Evolutionary conservation across 768 basidiomycete species (phyloP).

Genomic region (Hericium coralloides): DNA sequence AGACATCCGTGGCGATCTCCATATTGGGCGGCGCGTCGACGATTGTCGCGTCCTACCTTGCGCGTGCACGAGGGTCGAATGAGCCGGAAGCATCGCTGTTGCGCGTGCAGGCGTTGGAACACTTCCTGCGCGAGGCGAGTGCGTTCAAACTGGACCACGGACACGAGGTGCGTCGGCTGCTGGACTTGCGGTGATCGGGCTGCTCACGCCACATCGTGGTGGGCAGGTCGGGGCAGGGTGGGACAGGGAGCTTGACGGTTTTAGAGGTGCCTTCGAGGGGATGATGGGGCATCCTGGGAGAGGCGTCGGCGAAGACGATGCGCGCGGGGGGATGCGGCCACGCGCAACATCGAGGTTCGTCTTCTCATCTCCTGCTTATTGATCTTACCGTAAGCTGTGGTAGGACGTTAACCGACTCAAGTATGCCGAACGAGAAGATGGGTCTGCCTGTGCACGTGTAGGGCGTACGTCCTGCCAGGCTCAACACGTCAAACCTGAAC

Average conservation of each 20-base stretch:
- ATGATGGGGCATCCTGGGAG: slow-evolving; percentile 32
- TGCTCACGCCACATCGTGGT: neutral
- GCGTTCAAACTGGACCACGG: slow-evolving; percentile 52
- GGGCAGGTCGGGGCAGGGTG: slow-evolving; percentile 23
- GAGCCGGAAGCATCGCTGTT: slow-evolving; percentile 59
- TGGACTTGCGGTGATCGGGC: neutral
- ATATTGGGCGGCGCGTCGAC: slow-evolving; percentile 55
- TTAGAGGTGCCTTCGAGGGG: slow-evolving; percentile 37
- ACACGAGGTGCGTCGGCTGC: slow-evolving; percentile 14
- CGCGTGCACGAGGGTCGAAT: slow-evolving; percentile 56
- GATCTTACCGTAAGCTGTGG: too few relatives aligned
- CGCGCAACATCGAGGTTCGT: neutral
- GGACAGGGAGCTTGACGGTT: slow-evolving; percentile 21
- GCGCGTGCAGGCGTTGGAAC: slow-evolving; percentile 52
- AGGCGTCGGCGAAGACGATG: slow-evolving; percentile 5
- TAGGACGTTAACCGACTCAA: too few relatives aligned
- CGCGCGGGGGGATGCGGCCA: neutral
- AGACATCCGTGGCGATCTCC: slow-evolving; percentile 31
- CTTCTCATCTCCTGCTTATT: too few relatives aligned
- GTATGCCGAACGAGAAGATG: too few relatives aligned
- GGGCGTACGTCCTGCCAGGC: too few relatives aligned
- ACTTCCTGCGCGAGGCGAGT: slow-evolving; percentile 53
- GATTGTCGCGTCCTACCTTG: slow-evolving; percentile 62
- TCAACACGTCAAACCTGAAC: too few relatives aligned
- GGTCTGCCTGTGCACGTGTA: too few relatives aligned